Base-by-base conservation (phyloP, 139 green algal species). In the Chlamydomonas incerta region DNA sequence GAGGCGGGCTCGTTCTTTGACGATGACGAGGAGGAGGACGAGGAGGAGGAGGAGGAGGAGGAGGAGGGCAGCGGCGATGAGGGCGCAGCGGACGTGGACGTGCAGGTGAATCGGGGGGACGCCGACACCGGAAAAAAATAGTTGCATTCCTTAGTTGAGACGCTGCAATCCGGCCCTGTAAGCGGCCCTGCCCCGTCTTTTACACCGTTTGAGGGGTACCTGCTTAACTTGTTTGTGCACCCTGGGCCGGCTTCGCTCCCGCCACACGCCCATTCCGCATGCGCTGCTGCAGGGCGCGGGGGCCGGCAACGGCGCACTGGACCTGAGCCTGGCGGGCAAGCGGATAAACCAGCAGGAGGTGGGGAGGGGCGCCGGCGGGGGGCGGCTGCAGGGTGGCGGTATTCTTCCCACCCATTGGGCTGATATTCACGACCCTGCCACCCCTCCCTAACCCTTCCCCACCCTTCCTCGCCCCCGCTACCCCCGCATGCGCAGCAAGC, bases 301-400 rank as follows among this genome's bases (percentile, higher is more conserved):
- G 76, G 76, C 14, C 2, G 29, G 62, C 41, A 50, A 50, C 41
- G 41, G 41, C 8, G 62, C 2, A 13, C 41, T 72, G 37, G 6
- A 50, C 62, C 76, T 83, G 13, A 71, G 35, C 35, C 57, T 82
- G 60, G 73, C 62, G 28, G 76, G 76, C 37, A 72, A 65, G 46
- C 26, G 62, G 28, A 83, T 83, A n/a, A 73, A 73, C 76, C 60
- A 73, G 63, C 24, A 63, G n/a, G 28, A 83, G 76, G 76, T 83
- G 76, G 8, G 41, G 8, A 50, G 41, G 41, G 41, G 41, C 8
- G 41, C 41, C 41, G 41, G 41, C 41, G 41, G 41, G 21, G 75
- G 1, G 68, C 34, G 34, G 34, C 4, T 52, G 11, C 14, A 73
- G 4, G 34, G 5, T 28, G 8, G 26, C 63, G 9, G 28, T 9